Percentiles rank a stretch among this genome's conserved stretches.
These are phyloP conservation scores for Neltuma alba DNA, from an alignment of 306 rosid species.

Conservation along the genomic window DNA sequence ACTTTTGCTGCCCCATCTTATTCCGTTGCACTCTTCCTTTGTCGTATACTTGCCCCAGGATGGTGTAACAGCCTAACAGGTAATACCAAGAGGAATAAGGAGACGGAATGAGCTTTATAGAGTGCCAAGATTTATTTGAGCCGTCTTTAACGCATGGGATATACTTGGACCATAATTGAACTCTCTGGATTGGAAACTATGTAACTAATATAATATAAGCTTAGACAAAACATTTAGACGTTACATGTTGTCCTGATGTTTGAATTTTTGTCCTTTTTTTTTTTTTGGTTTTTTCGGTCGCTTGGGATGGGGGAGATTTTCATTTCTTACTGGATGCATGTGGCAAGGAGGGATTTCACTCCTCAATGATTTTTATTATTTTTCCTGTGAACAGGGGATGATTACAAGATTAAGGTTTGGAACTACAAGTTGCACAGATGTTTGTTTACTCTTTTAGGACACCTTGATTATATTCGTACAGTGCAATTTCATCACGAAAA, in stretches of 20 bases:
- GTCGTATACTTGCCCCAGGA: constrained; percentile 17
- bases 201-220: not conserved
- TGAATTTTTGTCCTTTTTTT: not conserved
- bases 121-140: constrained; percentile 26
- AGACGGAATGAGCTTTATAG: constrained; percentile 18
- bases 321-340: not conserved
- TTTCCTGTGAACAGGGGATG: constrained; percentile 67
- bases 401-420: constrained; percentile 98
- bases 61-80: constrained; percentile 29
- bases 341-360: not conserved
- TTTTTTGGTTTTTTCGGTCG: not conserved
- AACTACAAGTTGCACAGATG: constrained; percentile 82
- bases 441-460: constrained; percentile 6
- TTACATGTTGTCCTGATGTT: constrained; percentile 22
- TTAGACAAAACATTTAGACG: not conserved
- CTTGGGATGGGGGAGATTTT: not conserved
- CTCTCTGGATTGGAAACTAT: constrained; percentile 30
- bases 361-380: not conserved
- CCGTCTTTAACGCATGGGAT: constrained; percentile 6
- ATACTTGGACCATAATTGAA: constrained; percentile 26
- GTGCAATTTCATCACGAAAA: constrained; percentile 12
- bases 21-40: constrained; percentile 7
- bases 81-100: constrained; percentile 23
- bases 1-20: constrained; percentile 21
- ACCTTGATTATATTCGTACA: constrained; percentile 14